These are phyloP conservation scores for Amphibolis antarctica DNA, from an alignment of 106 monocot genomes.

Conservation along the genomic window DNA sequence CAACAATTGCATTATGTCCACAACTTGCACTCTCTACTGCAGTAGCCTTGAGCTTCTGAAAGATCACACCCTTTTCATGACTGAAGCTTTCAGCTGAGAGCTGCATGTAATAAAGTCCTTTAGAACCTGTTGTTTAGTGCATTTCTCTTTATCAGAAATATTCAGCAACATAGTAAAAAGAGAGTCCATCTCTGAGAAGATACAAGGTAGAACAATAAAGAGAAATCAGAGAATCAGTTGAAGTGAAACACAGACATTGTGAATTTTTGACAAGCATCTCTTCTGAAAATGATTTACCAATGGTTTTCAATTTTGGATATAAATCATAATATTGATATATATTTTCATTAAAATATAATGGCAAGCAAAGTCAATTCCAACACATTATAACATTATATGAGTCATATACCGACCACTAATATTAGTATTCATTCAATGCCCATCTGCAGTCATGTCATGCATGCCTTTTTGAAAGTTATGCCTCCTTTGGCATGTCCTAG, in stretches of 20 bases:
- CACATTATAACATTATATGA: no score
- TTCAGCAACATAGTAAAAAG: not conserved
- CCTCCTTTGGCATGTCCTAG: no score
- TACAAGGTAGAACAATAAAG: not conserved
- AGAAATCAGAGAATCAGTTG: not conserved
- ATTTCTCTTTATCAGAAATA: not conserved
- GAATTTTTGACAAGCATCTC: no score
- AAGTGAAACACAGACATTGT: not conserved
- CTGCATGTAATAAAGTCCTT: conserved; percentile 21
- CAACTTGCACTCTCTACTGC: conserved; percentile 36
- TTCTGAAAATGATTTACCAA: no score
- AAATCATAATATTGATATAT: no score
- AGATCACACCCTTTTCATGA: conserved; percentile 35
- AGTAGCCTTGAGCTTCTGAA: conserved; percentile 35
- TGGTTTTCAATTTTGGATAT: no score
- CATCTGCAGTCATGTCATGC: no score
- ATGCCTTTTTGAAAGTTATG: no score
- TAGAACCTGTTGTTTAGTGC: not conserved
- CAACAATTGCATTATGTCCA: conserved; percentile 53
- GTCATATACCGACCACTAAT: no score
- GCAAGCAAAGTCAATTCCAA: no score
- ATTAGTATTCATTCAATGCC: no score
- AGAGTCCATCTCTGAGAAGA: not conserved
- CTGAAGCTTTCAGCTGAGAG: conserved; percentile 27
- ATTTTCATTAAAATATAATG: no score